Base-by-base conservation (phyloP, 202 grass and related monocot species). In the Dendrocalamus latiflorus region DNA sequence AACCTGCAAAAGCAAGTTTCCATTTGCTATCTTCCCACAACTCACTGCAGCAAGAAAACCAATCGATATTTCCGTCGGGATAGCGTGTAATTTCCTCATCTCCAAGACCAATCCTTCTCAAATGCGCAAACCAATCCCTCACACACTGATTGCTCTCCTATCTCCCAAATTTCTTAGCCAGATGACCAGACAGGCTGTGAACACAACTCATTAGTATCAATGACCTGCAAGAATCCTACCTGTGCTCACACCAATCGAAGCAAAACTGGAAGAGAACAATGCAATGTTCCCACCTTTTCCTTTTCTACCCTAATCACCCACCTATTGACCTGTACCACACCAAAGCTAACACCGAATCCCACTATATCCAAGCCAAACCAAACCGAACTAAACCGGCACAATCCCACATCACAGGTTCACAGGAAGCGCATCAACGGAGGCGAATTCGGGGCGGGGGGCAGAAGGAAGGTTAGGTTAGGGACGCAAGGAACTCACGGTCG, bases 401-500 rank as follows among this genome's bases (percentile, higher is more conserved):
- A 48, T n/a, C 39, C 15, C 42, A 16, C 34, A 41, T 16, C 37
- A 1, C 36, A 25, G 2, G 54, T 8, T 21, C 11, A 67, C 65
- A 42, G 37, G 36, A 22, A 67, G 9, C 65, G 8, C 14, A 68
- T 28, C 26, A 65, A 37, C 57, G 11, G 68, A 17, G 6, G 51
- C 10, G 49, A 42, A 79, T 69, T 75, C 26, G 45, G 54, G 64
- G 34, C 16, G 20, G 12, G 1, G 44, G 55, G 7, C 14, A 58
- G 57, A n/a, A 33, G 17, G 26, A 14, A 30, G 71, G 45, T n/a
- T n/a, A n/a, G n/a, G n/a, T n/a, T n/a, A n/a, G n/a, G n/a, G n/a
- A n/a, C n/a, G n/a, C n/a, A n/a, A 83, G 41, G 47, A 41, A 88
- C 93, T 95, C 81, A 95, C 88, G 80, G 74, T 95, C 90, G 20